Percentiles rank a stretch among this genome's conserved stretches.
Evolutionary conservation across 768 basidiomycete genomes (phyloP).

Genomic region (Suillus brevipes): DNA sequence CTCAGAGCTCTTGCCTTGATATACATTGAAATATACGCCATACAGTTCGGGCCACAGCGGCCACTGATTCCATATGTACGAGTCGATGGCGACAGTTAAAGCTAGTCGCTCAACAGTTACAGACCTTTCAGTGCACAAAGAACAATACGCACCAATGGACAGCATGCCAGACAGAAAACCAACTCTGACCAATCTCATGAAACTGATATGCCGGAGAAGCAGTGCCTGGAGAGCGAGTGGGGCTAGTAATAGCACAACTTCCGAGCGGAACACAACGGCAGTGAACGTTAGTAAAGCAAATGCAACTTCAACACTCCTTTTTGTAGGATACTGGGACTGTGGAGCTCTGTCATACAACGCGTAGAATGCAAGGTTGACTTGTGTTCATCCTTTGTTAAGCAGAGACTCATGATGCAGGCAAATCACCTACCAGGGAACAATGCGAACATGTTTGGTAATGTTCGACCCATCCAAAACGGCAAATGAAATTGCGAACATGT

Average conservation of each 20-base stretch:
- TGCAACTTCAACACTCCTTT: conserved; percentile 37
- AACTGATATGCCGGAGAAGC: conserved; percentile 39
- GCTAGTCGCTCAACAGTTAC: conserved; percentile 36
- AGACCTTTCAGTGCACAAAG: not conserved
- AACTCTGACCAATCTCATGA: conserved; percentile 45
- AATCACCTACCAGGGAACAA: conserved; percentile 64
- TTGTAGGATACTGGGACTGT: conserved; percentile 40
- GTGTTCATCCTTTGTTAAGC: conserved; percentile 6
- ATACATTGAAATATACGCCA: conserved; percentile 80
- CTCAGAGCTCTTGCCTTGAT: conserved; percentile 80
- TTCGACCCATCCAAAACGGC: conserved; percentile 91
- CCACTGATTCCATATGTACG: conserved; percentile 77
- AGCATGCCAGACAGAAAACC: conserved; percentile 49
- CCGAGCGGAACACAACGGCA: conserved; percentile 75
- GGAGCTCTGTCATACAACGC: conserved; percentile 43
- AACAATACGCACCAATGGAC: conserved; percentile 50
- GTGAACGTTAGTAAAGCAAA: conserved; percentile 66
- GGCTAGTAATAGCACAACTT: conserved; percentile 67
- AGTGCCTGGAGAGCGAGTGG: conserved; percentile 61
- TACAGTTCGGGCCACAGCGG: conserved; percentile 87
- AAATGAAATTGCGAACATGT: conserved; percentile 86
- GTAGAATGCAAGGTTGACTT: conserved; percentile 62
- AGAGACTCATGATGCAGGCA: not conserved
- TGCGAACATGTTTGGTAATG: conserved; percentile 94
- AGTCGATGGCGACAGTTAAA: conserved; percentile 68